Conservation (phyloP, 2,329 filamentous ascomycete species). For the Fusarium protoensiforme region DNA sequence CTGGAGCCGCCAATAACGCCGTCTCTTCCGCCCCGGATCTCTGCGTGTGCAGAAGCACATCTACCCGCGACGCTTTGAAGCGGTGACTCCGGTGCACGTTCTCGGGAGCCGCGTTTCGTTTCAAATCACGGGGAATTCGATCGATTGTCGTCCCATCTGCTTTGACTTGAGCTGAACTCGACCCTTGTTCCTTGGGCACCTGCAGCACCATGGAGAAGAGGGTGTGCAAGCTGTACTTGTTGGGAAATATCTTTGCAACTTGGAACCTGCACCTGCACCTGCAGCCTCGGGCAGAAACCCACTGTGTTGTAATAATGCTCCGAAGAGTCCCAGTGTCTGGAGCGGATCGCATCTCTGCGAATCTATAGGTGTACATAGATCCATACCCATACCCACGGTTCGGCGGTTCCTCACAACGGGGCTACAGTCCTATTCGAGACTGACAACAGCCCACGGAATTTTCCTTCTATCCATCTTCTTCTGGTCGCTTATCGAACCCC, state of each 20-base stretch:
- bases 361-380: slow-evolving; percentile 15
- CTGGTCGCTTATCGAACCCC: slow-evolving; percentile 3
- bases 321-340: slow-evolving; percentile 12
- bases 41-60: background rate
- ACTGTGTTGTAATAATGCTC: slow-evolving; percentile 14
- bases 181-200: background rate
- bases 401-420: slow-evolving; percentile 21
- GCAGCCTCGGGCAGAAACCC: background rate
- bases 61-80: background rate
- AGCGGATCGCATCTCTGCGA: slow-evolving; percentile 31
- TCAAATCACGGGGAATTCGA: background rate
- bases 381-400: slow-evolving; percentile 2
- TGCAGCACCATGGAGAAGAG: background rate
- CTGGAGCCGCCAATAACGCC: background rate
- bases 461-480: slow-evolving; percentile 18
- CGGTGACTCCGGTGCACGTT: slow-evolving; percentile 4
- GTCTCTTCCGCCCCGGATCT: background rate
- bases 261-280: background rate
- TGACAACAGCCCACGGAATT: slow-evolving; percentile 15
- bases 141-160: slow-evolving; percentile 1
- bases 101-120: background rate
- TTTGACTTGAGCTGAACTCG: background rate
- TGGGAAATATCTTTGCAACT: slow-evolving; percentile 33
- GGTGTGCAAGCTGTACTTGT: slow-evolving; percentile 21
- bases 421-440: slow-evolving; percentile 33